Evolutionary conservation across 805 yeast species (phyloP), one percentile per base, ranked within the genome.

Genomic region (Candida insectalens): DNA sequence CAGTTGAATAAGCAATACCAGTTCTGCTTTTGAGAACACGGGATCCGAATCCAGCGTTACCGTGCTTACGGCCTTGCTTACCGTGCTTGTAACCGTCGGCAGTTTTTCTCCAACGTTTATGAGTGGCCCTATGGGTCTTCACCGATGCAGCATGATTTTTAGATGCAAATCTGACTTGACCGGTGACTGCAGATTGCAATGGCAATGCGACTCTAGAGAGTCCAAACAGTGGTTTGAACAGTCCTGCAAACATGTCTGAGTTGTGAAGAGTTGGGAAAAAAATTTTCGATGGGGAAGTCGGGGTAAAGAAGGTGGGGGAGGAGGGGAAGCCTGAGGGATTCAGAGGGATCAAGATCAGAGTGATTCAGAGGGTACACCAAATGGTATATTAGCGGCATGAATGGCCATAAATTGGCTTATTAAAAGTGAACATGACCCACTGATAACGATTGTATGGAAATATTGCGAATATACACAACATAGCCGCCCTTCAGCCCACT

Each of bases 1-100:
- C 61, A 20, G 59, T 65, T 26, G 76, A 83, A 45, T 59, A 52
- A 6, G 67, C 72, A 44, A 67, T 79, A 20, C 74, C 80, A 43
- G 75, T 71, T 57, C 80, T 65, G 46, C 67, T 68, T 39, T 72
- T 63, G 49, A 81, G 59, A 18, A 71, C 65, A 33, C 77, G 67
- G 27, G 71, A 62, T 21, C 87, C 69, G 80, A 92, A 88, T 16
- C 95, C 88, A 2, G 87, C 83, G 50, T 88, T 88, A 33, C 96
- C 96, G 55, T 88, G 96, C 44, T 83, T 81, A 62, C 95, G 74
- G 8, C 95, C 94, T 15, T 94, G 81, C 46, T 76, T 74, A 41
- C 69, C 88, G 51, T 84, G 63, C 46, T 76, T 71, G 58, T 66
- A 69, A 15, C 65, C 78, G n/a, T 74, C 71, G 2, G 82, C 84